These are phyloP conservation scores for Chalaropsis thielavioides DNA, from an alignment of 2,329 filamentous ascomycete species.

Conservation along the genomic window DNA sequence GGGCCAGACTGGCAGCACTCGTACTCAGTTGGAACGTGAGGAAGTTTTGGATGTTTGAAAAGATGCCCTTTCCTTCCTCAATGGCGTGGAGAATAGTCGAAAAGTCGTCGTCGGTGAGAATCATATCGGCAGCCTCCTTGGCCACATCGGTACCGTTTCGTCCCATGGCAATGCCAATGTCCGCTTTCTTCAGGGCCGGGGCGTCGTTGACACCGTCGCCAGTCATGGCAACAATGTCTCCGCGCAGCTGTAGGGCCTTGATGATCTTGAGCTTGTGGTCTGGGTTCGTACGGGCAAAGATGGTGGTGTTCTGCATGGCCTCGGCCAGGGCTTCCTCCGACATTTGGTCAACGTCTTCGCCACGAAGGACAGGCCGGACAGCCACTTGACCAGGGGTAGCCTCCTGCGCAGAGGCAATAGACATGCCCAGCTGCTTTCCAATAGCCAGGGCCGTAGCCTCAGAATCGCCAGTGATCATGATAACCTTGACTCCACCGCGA, in stretches of 20 bases:
- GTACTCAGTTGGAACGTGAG: constrained; percentile 96
- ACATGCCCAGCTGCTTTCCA: constrained; percentile 89
- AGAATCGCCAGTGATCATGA: constrained; percentile 98
- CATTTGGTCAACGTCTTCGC: constrained; percentile 90
- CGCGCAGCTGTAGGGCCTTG: constrained; percentile 72
- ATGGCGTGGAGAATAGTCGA: constrained; percentile 87
- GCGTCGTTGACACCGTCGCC: constrained; percentile 97
- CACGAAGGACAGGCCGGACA: constrained; percentile 60
- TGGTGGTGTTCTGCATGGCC: constrained; percentile 75
- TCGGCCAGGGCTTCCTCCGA: constrained; percentile 68
- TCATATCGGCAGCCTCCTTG: constrained; percentile 92
- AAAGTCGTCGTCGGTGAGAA: constrained; percentile 78
- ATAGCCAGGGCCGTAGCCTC: constrained; percentile 92
- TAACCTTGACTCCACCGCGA: constrained; percentile 87
- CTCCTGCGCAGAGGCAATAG: constrained; percentile 44
- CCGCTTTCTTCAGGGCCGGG: constrained; percentile 87
- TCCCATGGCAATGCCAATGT: constrained; percentile 97
- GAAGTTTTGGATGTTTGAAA: constrained; percentile 99
- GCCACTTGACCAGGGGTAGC: constrained; percentile 40
- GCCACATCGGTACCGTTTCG: constrained; percentile 89
- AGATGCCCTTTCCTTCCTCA: constrained; percentile 97
- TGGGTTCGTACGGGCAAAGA: constrained; percentile 90
- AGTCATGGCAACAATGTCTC: constrained; percentile 97
- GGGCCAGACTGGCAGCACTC: constrained; percentile 77
- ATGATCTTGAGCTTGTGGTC: constrained; percentile 99